A percentile compares a stretch with the other conserved stretches of the same genome.
phyloP scores from a whole-genome alignment of 1,139 yeast species.

The Taphrina wiesneri region DNA sequence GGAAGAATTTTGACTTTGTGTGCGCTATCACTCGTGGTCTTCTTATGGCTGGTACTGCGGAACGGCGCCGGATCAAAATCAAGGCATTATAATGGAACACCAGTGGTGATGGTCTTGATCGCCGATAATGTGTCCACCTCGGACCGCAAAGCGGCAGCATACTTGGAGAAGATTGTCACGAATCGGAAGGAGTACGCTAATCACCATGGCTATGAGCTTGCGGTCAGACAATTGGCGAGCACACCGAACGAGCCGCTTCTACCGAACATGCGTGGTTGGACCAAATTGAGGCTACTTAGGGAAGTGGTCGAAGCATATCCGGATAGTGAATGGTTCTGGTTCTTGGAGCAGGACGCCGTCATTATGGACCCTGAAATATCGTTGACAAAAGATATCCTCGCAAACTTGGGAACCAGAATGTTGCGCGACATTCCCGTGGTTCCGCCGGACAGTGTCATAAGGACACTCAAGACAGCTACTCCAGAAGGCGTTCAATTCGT shows the following conservation, averaged over 20 bases:
- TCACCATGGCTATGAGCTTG: conserved; percentile 50
- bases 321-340: conserved; percentile 80
- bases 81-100: conserved; percentile 50
- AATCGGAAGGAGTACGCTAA: conserved; percentile 84
- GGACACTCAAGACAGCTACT: conserved; percentile 64
- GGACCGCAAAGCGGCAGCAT: conserved; percentile 54
- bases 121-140: conserved; percentile 62
- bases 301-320: conserved; percentile 91
- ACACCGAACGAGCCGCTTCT: not conserved
- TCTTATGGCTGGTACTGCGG: not conserved
- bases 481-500: conserved; percentile 59
- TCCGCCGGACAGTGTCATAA: conserved; percentile 67
- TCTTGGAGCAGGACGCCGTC: conserved; percentile 66
- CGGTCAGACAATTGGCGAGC: not conserved
- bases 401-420: conserved; percentile 59
- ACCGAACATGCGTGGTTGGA: conserved; percentile 53
- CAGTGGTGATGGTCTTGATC: conserved; percentile 74
- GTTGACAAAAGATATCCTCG: conserved; percentile 58
- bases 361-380: conserved; percentile 67
- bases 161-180: conserved; percentile 66
- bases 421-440: conserved; percentile 67
- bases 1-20: not conserved
- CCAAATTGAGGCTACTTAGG: conserved; percentile 59
- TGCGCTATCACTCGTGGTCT: not conserved
- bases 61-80: not conserved